phyloP scores from a whole-genome alignment of 2,329 filamentous ascomycete species.

The Botrytis porri region DNA sequence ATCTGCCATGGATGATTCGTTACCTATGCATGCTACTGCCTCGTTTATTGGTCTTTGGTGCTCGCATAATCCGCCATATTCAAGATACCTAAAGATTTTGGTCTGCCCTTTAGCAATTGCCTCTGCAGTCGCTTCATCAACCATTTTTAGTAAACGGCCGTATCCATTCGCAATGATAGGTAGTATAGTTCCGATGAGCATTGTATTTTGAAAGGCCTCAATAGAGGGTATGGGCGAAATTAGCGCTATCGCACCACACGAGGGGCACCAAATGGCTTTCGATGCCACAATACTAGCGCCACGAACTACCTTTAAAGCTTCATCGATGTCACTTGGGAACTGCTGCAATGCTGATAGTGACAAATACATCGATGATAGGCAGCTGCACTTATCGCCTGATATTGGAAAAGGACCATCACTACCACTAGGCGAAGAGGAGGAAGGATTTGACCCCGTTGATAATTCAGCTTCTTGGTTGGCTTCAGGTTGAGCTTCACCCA shows the following conservation, averaged over 20 bases:
- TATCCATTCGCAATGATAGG: conserved; percentile 58
- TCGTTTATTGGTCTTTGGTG: conserved; percentile 15
- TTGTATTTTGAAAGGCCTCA: conserved; percentile 55
- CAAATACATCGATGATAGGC: conserved; percentile 37
- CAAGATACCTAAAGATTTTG: conserved; percentile 32
- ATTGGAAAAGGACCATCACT: conserved; percentile 22
- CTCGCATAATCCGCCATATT: conserved; percentile 34
- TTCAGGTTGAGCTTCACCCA: conserved; percentile 11
- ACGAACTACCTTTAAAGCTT: conserved; percentile 32
- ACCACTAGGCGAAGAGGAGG: conserved; percentile 24
- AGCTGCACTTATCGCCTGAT: conserved; percentile 27
- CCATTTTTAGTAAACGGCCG: conserved; percentile 50
- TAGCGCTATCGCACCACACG: conserved; percentile 46
- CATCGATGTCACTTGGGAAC: conserved; percentile 33
- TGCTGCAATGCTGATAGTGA: conserved; percentile 34
- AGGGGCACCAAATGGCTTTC: conserved; percentile 49
- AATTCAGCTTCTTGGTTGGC: conserved; percentile 5
- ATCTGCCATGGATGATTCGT: not conserved
- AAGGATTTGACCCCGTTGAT: conserved; percentile 21
- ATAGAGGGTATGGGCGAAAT: conserved; percentile 44
- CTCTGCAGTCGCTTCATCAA: conserved; percentile 50
- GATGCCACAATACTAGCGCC: conserved; percentile 39
- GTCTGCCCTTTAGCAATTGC: conserved; percentile 45
- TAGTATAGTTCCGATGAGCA: conserved; percentile 57
- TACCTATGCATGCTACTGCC: conserved; percentile 9